Evolutionary conservation across 495 filamentous ascomycete genomes (phyloP).

Genomic region (Penicillium bialowiezense): DNA sequence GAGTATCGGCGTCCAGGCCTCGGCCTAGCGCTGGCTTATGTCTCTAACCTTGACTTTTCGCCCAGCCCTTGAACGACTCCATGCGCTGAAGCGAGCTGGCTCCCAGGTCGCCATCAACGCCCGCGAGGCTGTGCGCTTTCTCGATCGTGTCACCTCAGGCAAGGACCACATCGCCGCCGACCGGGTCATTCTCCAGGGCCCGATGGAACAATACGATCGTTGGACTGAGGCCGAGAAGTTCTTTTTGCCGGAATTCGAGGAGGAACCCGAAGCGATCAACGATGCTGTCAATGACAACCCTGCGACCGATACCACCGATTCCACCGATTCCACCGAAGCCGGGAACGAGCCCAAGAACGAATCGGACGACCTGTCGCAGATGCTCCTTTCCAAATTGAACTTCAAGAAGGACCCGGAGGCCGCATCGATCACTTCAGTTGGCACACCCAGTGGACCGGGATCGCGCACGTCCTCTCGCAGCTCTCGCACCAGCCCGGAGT

Average conservation of each 20-base stretch:
- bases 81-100: slow-evolving; percentile 55
- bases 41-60: slow-evolving; percentile 13
- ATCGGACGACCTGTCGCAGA: slow-evolving; percentile 46
- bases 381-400: slow-evolving; percentile 52
- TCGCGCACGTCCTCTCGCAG: slow-evolving; percentile 49
- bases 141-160: slow-evolving; percentile 60
- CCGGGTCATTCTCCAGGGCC: slow-evolving; percentile 52
- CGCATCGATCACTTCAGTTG: slow-evolving; percentile 48
- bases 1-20: slow-evolving; percentile 17
- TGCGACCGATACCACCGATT: slow-evolving; percentile 15
- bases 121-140: slow-evolving; percentile 61
- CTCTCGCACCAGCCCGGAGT: slow-evolving; percentile 50
- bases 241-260: slow-evolving; percentile 52
- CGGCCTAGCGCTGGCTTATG: not conserved
- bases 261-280: slow-evolving; percentile 33
- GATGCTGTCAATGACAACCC: slow-evolving; percentile 16
- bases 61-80: slow-evolving; percentile 55
- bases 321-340: slow-evolving; percentile 11
- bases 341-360: slow-evolving; percentile 11
- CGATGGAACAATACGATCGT: slow-evolving; percentile 54
- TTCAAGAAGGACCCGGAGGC: slow-evolving; percentile 47
- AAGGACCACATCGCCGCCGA: slow-evolving; percentile 48
- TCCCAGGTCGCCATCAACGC: slow-evolving; percentile 59
- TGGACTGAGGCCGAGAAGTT: slow-evolving; percentile 65
- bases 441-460: slow-evolving; percentile 41